Conservation (phyloP, 306 rosid genomes). For the Dalbergia cochinchinensis region DNA sequence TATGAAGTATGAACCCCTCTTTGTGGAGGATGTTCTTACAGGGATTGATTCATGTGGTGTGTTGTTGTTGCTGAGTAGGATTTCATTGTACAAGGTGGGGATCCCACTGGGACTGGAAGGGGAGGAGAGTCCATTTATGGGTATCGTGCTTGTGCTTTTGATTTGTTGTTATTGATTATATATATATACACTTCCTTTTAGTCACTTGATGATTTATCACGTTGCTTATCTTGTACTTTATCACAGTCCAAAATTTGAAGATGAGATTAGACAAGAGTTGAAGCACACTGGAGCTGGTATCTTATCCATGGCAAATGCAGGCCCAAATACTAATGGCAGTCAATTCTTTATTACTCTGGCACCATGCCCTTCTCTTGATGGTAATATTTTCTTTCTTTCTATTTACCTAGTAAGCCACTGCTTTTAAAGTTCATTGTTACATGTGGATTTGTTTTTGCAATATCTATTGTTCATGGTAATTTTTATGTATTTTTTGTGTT, state of each 20-base stretch:
- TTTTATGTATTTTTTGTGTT: neutral
- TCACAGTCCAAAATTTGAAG: constrained; percentile 83
- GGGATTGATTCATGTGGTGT: constrained; percentile 21
- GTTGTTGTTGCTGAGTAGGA: constrained; percentile 63
- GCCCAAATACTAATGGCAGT: constrained; percentile 93
- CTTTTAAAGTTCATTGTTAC: constrained; percentile 3
- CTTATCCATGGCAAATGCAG: constrained; percentile 98
- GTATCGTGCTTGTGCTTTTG: constrained; percentile 50
- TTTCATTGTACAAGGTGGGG: constrained; percentile 98
- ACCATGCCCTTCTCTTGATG: constrained; percentile 95
- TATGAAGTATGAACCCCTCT: neutral
- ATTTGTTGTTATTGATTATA: neutral
- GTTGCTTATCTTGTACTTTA: constrained; percentile 16
- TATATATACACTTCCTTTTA: neutral
- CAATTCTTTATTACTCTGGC: constrained; percentile 95
- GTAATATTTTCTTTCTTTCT: constrained; percentile 53
- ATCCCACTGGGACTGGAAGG: constrained; percentile 99
- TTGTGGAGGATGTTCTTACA: constrained; percentile 34
- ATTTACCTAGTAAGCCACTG: neutral
- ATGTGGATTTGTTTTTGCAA: neutral
- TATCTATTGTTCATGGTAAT: neutral
- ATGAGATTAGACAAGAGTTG: constrained; percentile 88
- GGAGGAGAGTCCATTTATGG: constrained; percentile 99
- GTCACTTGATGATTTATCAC: constrained; percentile 8
- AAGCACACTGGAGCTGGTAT: constrained; percentile 99